A percentile compares a stretch with the other conserved stretches of the same genome.
These are phyloP conservation scores for Ascochyta lentis DNA, from an alignment of 2,329 filamentous ascomycete genomes.

Conservation along the genomic window DNA sequence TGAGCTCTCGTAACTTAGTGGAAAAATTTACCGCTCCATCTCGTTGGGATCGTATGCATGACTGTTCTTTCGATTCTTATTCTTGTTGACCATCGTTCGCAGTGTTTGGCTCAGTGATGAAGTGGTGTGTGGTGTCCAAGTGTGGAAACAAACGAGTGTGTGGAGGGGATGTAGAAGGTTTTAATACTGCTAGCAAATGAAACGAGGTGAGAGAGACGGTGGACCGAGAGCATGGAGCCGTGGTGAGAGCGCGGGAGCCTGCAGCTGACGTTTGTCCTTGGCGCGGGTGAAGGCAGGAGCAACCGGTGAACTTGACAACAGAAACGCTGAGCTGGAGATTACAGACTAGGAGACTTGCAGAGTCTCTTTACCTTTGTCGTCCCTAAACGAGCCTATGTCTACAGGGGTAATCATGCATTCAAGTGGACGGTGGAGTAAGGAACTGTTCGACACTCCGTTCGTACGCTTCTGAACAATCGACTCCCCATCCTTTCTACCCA, in stretches of 20 bases:
- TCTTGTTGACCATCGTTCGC: neutral
- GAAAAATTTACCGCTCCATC: slow-evolving; percentile 18
- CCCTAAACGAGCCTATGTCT: too few species aligned
- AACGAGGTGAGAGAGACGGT: slow-evolving; percentile 1
- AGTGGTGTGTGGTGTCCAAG: neutral
- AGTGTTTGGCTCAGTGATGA: neutral
- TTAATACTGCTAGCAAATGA: neutral
- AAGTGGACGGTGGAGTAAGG: too few species aligned
- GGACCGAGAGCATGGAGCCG: neutral
- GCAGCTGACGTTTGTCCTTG: slow-evolving; percentile 2
- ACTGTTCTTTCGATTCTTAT: slow-evolving; percentile 2
- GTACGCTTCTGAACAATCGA: too few species aligned
- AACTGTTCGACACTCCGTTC: too few species aligned
- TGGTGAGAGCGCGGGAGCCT: neutral
- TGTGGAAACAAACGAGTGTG: neutral
- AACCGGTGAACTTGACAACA: neutral
- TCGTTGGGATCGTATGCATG: slow-evolving; percentile 21
- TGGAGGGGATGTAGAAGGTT: neutral
- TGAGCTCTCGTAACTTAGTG: too few species aligned
- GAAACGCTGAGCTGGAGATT: neutral
- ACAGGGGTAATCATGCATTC: too few species aligned
- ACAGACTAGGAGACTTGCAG: too few species aligned
- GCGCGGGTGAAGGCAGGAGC: slow-evolving; percentile 1
- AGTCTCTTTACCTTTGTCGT: too few species aligned
- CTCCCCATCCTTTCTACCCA: too few species aligned